These are phyloP conservation scores for Colletotrichum gloeosporioides DNA, from an alignment of 2,329 filamentous ascomycete genomes.

Conservation along the genomic window DNA sequence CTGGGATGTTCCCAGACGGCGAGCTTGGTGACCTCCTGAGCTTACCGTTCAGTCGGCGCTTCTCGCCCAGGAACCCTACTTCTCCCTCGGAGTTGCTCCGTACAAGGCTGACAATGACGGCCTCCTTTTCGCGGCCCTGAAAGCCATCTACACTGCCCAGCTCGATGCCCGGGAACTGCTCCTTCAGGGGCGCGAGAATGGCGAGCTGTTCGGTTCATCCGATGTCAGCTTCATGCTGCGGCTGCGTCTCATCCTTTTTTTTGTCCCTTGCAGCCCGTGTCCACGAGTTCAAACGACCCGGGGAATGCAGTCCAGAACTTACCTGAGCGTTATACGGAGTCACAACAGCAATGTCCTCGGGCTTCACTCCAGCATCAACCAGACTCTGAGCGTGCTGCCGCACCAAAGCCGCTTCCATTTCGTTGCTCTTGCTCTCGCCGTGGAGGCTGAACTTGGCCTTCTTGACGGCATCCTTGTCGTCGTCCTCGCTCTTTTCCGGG, in stretches of 20 bases:
- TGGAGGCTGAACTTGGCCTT: slow-evolving; percentile 51
- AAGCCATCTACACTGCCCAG: slow-evolving; percentile 98
- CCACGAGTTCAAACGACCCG: neutral
- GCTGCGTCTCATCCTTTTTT: neutral
- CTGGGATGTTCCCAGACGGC: neutral
- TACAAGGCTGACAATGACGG: slow-evolving; percentile 91
- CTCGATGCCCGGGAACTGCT: slow-evolving; percentile 83
- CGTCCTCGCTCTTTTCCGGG: slow-evolving; percentile 80
- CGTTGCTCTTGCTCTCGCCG: slow-evolving; percentile 83
- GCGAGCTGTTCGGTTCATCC: slow-evolving; percentile 62
- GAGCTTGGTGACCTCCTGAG: slow-evolving; percentile 18
- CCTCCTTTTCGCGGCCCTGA: slow-evolving; percentile 96
- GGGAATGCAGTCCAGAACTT: slow-evolving; percentile 10
- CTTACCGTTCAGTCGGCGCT: slow-evolving; percentile 88
- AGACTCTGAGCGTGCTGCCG: slow-evolving; percentile 77
- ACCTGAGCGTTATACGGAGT: slow-evolving; percentile 97
- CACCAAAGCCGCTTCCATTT: slow-evolving; percentile 85
- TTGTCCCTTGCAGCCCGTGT: neutral
- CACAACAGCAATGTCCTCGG: slow-evolving; percentile 89
- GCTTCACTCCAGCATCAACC: slow-evolving; percentile 77
- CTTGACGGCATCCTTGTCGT: slow-evolving; percentile 54
- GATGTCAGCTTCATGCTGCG: slow-evolving; percentile 23
- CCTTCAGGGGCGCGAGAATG: slow-evolving; percentile 80
- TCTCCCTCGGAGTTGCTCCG: slow-evolving; percentile 86
- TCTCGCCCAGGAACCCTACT: slow-evolving; percentile 93